These are phyloP conservation scores for Pseudevernia furfuracea DNA, from an alignment of 495 filamentous ascomycete genomes.

Conservation along the genomic window DNA sequence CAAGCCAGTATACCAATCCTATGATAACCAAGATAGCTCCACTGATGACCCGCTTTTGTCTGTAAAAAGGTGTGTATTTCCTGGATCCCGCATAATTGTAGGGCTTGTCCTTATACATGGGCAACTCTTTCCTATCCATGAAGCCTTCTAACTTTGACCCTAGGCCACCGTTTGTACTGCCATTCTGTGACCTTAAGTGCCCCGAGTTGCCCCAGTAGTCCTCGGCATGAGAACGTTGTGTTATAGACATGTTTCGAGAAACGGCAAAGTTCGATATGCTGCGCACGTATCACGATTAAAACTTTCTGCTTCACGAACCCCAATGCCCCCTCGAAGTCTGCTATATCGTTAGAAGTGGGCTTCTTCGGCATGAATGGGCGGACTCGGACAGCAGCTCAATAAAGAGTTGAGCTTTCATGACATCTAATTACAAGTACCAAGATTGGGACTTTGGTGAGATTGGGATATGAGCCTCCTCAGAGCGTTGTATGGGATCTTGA, in stretches of 20 bases:
- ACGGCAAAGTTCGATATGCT: background rate
- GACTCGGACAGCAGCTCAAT: background rate
- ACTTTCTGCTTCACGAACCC: background rate
- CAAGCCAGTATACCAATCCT: constrained; percentile 50
- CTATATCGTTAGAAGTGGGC: background rate
- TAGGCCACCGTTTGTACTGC: constrained; percentile 27
- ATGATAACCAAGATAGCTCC: constrained; percentile 44
- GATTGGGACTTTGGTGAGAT: too few relatives aligned
- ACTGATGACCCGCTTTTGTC: constrained; percentile 46
- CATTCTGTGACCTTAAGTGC: constrained; percentile 27
- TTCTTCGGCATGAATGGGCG: background rate
- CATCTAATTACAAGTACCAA: background rate
- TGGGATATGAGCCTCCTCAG: background rate
- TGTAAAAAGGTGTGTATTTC: constrained; percentile 32
- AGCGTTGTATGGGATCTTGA: background rate
- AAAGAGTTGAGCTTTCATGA: constrained; percentile 6
- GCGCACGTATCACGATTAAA: too few relatives aligned
- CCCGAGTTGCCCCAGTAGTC: constrained; percentile 13
- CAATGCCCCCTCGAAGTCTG: background rate
- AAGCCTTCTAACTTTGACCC: constrained; percentile 43
- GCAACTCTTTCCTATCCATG: constrained; percentile 55
- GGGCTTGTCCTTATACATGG: constrained; percentile 99
- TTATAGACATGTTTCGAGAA: constrained; percentile 11
- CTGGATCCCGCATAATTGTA: constrained; percentile 58
- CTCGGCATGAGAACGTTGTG: constrained; percentile 14